Base-by-base conservation (phyloP, 257 asterid genomes). In the Solanum stenotomum region DNA sequence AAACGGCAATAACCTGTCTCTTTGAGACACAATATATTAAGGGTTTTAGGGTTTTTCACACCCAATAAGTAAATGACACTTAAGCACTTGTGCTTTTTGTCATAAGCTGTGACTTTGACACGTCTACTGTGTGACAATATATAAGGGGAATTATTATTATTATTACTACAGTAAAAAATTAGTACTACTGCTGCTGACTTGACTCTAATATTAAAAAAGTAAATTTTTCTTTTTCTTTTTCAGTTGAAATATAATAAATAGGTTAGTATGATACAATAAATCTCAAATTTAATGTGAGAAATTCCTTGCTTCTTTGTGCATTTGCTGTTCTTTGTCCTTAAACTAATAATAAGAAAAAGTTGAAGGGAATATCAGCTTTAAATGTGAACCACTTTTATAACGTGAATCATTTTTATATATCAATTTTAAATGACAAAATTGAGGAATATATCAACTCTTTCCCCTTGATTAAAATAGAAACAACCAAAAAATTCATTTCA, bases 21-120 rank as follows among this genome's bases (percentile, higher is more conserved):
- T 75, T 35, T 75, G 52, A 75, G 31, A 75, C 18, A 10, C 25
- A 7, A 35, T 13, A 75, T 75, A 75, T 10, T 22, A 37, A 75
- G 83, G 83, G 83, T 75, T 35, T 75, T 75, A 75, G 83, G 83
- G 31, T 75, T 75, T 35, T 37, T 10, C 52, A 75, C 1, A 35
- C 1, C 82, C 82, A 75, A 75, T 37, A 75, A 35, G 1, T 0
- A 5, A 11, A 22, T 3, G 83, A 75, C 83, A 75, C 83, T 5
- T 37, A 2, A 7, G 3, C 29, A 22, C 3, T 75, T 11, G 20
- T 5, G 18, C 29, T 10, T 75, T 74, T 37, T 5, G 1, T 8
- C 49, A 20, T 74, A 18, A 20, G 27, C 27, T 72, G 25, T 20
- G 81, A 4, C 27, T 72, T 33, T 8, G 81, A 34, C 44, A 74